Percentiles rank a stretch among this genome's conserved stretches.
Conservation (phyloP, 179 eudicot genomes). For the Carnegiea gigantea region DNA sequence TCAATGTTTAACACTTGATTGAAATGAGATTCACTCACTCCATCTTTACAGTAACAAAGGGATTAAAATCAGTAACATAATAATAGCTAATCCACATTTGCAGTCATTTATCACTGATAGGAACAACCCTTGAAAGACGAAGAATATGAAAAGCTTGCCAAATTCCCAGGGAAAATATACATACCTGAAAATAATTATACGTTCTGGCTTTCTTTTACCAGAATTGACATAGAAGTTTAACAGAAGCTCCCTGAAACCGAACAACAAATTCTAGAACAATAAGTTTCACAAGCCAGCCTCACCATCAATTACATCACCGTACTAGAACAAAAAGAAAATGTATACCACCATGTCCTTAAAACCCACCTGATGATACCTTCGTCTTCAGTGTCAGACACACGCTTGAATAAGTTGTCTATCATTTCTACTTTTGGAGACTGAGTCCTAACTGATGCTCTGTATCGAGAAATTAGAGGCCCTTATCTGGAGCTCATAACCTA, state of each 20-base stretch:
- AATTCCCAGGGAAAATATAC: too few relatives aligned
- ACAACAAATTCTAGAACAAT: not conserved
- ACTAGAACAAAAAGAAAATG: not conserved
- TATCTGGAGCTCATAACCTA: too few relatives aligned
- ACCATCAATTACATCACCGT: too few relatives aligned
- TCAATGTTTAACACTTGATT: slow-evolving; percentile 79
- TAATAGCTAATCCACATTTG: too few relatives aligned
- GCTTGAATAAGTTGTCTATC: slow-evolving; percentile 68
- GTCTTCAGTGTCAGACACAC: slow-evolving; percentile 62
- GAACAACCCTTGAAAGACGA: too few relatives aligned
- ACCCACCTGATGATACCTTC: slow-evolving; percentile 71
- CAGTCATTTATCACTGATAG: too few relatives aligned
- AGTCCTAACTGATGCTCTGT: slow-evolving; percentile 74
- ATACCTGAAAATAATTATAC: slow-evolving; percentile 75
- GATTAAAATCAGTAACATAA: not conserved
- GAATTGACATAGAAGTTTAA: slow-evolving; percentile 69
- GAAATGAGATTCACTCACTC: slow-evolving; percentile 83
- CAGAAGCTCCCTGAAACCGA: slow-evolving; percentile 54
- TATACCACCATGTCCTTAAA: not conserved
- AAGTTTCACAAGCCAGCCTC: not conserved
- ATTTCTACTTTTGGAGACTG: slow-evolving; percentile 81
- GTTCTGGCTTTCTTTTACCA: slow-evolving; percentile 78
- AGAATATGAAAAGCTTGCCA: too few relatives aligned
- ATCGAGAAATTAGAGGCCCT: too few relatives aligned
- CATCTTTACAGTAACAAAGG: slow-evolving; percentile 45